Evolutionary conservation across 2,329 filamentous ascomycete genomes (phyloP).

Genomic region (Penicillium freii): DNA sequence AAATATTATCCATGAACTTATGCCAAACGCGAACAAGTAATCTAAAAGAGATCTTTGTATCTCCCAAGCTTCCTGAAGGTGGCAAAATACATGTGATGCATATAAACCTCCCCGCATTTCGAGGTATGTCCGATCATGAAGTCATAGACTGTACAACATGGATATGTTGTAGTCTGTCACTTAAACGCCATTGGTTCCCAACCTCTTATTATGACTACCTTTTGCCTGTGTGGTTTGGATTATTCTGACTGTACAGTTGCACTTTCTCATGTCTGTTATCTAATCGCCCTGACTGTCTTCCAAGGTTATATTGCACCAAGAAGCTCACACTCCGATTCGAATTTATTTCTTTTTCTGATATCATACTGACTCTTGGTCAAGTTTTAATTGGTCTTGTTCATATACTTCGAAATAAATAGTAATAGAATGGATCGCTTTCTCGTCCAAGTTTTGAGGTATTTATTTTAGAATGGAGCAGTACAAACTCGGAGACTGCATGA

Average conservation of each 20-base stretch:
- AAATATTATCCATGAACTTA: not conserved
- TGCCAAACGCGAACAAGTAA: not conserved
- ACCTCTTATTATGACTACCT: not conserved
- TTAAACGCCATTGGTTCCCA: not conserved
- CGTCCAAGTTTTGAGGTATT: too few relatives aligned
- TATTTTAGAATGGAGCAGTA: too few relatives aligned
- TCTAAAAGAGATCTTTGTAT: accelerated
- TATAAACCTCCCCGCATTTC: not conserved
- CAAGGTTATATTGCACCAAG: not conserved
- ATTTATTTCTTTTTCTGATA: not conserved
- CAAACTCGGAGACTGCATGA: not conserved
- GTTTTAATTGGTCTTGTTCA: not conserved
- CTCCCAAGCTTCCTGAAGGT: not conserved
- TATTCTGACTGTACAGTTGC: not conserved
- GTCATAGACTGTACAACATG: constrained; percentile 13
- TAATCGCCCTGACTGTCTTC: not conserved
- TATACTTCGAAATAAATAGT: too few relatives aligned
- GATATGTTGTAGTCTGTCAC: not conserved
- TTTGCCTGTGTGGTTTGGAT: not conserved
- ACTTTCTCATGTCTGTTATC: not conserved
- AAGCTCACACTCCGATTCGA: not conserved
- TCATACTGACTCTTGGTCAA: not conserved
- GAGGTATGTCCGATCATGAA: constrained; percentile 11
- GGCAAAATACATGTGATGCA: not conserved
- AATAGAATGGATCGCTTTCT: not conserved